Evolutionary conservation across 169 alveolate species (phyloP), one percentile per base, ranked within the genome.

Genomic region (Plasmodium gallinaceum): DNA sequence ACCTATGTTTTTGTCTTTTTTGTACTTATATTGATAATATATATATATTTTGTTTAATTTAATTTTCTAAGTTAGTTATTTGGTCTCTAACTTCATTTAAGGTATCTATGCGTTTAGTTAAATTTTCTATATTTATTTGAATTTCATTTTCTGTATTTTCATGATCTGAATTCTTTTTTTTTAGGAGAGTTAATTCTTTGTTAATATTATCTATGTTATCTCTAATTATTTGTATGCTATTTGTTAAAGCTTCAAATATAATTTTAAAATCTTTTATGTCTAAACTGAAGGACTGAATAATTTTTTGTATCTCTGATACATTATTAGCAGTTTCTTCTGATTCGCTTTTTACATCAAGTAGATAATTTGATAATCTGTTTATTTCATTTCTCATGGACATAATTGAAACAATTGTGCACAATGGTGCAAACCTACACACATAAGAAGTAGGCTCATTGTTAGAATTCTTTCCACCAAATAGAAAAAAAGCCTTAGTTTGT

Each of bases 341-440:
- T 39, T 85, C 92, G 37, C 57, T 71, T 43, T 70, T 85, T 5
- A 70, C 74, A 8, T 85, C 86, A 32, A 69, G 86, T 16, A 85
- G 52, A 18, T 46, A 69, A 39, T 71, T 85, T 8, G 85, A 57
- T 32, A 85, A 70, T 58, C 74, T 58, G 10, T 68, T 85, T 14
- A 85, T 57, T 64, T 85, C 87, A 54, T 69, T 69, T 51, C 92
- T 43, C 92, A 85, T 85, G 16, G 73, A 69, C 68, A 71, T 43
- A 85, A 85, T 68, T 6, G 92, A 85, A n/a, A 85, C 92, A 85
- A 20, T 85, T 22, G 92, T 85, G 46, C 92, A 85, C 60, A 85
- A 54, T 10, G 92, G 92, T 58, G 92, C 92, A 70, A 85, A 85
- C 37, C 92, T 85, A 69, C 92, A 85, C 32, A 85, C 92, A 85